Base-by-base conservation (phyloP, 495 filamentous ascomycete genomes). In the Aspergillus nanangensis region DNA sequence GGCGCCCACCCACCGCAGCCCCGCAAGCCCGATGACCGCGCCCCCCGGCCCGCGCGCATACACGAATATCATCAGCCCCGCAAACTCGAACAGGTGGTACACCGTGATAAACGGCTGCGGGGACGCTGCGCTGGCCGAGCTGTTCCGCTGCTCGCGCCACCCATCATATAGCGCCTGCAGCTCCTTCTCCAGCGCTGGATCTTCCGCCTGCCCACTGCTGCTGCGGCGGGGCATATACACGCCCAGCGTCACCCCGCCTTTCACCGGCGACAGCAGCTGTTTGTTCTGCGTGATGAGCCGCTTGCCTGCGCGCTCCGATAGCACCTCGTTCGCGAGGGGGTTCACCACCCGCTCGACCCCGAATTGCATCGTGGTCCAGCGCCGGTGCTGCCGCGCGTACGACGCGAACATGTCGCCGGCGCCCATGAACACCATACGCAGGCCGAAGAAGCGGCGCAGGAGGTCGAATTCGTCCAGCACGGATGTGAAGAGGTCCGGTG, bases 61-160 rank as follows among this genome's bases (percentile, higher is more conserved):
- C 14, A 74, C 55, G 55, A 69, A 74, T 3, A 60, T 68, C 67
- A 74, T 72, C 0, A 71, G 55, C 4, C 50, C 40, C 1, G 70
- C 60, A 2, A 69, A 44, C n/a, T 61, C 55, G 38, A 74, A 72
- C 1, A 63, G 70, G 29, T 72, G 57, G 45, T 72, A 74, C 1
- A 66, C 60, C 1, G 70, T 74, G 42, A 72, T 70, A 37, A 66
- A 74, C 3, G 68, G 62, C 25, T 71, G 69, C 0, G 65, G 51
- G 3, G 48, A 41, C 3, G 57, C 47, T 13, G 45, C 23, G 5
- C 25, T 24, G n/a, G n/a, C n/a, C n/a, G n/a, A n/a, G 11, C 37
- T 9, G 35, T 70, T 72, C 17, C 67, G 61, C 10, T 60, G 51
- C 0, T 51, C 38, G 20, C 69, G 58, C 70, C 70, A 74, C 8